Base-by-base conservation (phyloP, 805 yeast genomes). In the Komagataella phaffii region DNA sequence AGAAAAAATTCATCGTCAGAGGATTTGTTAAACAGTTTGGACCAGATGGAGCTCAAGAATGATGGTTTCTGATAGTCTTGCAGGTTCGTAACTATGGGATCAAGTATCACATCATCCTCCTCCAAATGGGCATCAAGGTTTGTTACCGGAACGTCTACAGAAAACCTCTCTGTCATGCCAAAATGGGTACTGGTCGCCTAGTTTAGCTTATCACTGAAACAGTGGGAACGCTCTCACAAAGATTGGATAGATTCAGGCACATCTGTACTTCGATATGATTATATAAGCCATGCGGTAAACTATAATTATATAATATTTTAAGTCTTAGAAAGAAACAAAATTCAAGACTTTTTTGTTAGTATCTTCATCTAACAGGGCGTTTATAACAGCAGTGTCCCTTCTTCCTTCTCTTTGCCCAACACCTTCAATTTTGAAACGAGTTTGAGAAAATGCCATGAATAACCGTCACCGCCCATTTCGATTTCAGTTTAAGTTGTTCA, bases 131-230 rank as follows among this genome's bases (percentile, higher is more conserved):
- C 66, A 56, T 80, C 84, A 51, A 80, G 63, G 57, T 80, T 73
- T 0, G 81, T 75, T 3, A 80, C 68, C 0, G 85, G 85, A 3
- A 76, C 60, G 54, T 80, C 86, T 6, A 72, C 75, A 1, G 56
- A 59, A 52, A 61, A 61, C 7, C 57, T 47, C 7, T 24, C 24
- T 24, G 24, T 46, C 21, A 17, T 19, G 21, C 46, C 21, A n/a
- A 17, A 43, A 14, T 30, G 40, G 40, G 14, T 30, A 10, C 10
- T 14, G 14, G 10, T 30, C n/a, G 40, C 10, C 40, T 30, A 8
- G 40, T 17, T 44, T 44, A 21, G 23, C 21, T 44, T 17, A 17
- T 19, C 21, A 44, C 17, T 30, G 40, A 30, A 19, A 21, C 23
- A 21, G 40, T 30, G 40, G 40, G n/a, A 30, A 8, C 14, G 40